A percentile compares a stretch with the other conserved stretches of the same genome.
Conservation (phyloP, 768 basidiomycete genomes). For the Tricholoma terreum region DNA sequence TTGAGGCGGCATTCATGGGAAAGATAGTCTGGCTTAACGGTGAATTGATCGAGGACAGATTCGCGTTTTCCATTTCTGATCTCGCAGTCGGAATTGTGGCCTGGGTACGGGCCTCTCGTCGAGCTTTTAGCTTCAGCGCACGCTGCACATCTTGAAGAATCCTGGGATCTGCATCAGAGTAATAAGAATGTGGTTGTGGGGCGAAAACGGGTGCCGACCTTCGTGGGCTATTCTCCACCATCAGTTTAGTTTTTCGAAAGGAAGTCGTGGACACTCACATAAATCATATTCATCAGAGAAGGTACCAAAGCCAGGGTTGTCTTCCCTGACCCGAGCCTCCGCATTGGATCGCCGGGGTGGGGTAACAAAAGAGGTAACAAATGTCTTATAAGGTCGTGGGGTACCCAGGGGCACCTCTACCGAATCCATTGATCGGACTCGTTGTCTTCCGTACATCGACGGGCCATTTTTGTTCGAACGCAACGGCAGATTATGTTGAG, state of each 20-base stretch:
- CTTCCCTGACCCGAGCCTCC: slow-evolving; percentile 6
- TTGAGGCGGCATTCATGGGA: slow-evolving; percentile 15
- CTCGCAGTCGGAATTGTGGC: slow-evolving; percentile 20
- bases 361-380: slow-evolving; percentile 5
- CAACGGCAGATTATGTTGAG: slow-evolving; percentile 9
- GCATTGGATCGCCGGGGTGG: slow-evolving; percentile 9
- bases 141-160: slow-evolving; percentile 80
- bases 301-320: slow-evolving; percentile 15
- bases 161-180: slow-evolving; percentile 55
- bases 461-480: slow-evolving; percentile 11
- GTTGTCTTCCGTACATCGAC: slow-evolving; percentile 10
- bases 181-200: background rate
- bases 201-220: slow-evolving; percentile 35
- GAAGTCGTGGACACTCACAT: slow-evolving; percentile 44
- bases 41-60: slow-evolving; percentile 23
- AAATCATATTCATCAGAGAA: slow-evolving; percentile 81
- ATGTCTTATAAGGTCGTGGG: slow-evolving; percentile 3
- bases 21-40: slow-evolving; percentile 29
- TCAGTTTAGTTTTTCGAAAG: slow-evolving; percentile 7
- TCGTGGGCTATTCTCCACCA: slow-evolving; percentile 55
- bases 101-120: slow-evolving; percentile 62
- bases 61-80: slow-evolving; percentile 13
- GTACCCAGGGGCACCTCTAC: slow-evolving; percentile 7
- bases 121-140: slow-evolving; percentile 68
- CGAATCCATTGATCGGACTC: slow-evolving; percentile 15